phyloP scores from a whole-genome alignment of 2,329 filamentous ascomycete species.

The Fusarium sarcochroum region DNA sequence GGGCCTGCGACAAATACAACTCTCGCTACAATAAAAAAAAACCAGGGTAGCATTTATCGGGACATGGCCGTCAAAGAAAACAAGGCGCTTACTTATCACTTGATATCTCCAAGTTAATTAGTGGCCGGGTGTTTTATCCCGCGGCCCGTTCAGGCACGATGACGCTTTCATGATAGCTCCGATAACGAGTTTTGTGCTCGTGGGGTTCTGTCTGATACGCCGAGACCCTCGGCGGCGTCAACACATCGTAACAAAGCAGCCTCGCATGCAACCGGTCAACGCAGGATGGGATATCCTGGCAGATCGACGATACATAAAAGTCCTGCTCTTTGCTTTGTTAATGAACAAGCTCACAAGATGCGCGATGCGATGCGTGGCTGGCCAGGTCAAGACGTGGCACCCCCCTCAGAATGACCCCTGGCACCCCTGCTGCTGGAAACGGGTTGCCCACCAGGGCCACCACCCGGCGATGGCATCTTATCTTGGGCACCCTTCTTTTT shows the following conservation, averaged over 20 bases:
- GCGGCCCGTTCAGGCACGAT: constrained; percentile 36
- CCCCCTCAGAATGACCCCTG: constrained; percentile 17
- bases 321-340: not conserved
- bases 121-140: constrained; percentile 19
- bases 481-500: constrained; percentile 29
- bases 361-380: constrained; percentile 25
- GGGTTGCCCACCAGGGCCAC: constrained; percentile 24
- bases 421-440: constrained; percentile 18
- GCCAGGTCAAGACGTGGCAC: constrained; percentile 29
- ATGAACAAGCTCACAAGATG: constrained; percentile 14
- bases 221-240: not conserved
- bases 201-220: constrained; percentile 12
- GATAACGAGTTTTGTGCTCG: constrained; percentile 31
- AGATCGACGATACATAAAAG: constrained; percentile 43
- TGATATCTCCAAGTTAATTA: constrained; percentile 27
- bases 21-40: constrained; percentile 22
- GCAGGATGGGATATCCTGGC: constrained; percentile 27
- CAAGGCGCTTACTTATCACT: constrained; percentile 33
- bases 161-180: constrained; percentile 41
- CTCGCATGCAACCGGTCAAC: constrained; percentile 48
- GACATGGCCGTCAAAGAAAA: constrained; percentile 19
- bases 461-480: constrained; percentile 30
- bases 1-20: constrained; percentile 24
- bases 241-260: constrained; percentile 15
- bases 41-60: constrained; percentile 31